phyloP scores from a whole-genome alignment of 352 stramenopile species.

The Elongisporangium prolatum region DNA sequence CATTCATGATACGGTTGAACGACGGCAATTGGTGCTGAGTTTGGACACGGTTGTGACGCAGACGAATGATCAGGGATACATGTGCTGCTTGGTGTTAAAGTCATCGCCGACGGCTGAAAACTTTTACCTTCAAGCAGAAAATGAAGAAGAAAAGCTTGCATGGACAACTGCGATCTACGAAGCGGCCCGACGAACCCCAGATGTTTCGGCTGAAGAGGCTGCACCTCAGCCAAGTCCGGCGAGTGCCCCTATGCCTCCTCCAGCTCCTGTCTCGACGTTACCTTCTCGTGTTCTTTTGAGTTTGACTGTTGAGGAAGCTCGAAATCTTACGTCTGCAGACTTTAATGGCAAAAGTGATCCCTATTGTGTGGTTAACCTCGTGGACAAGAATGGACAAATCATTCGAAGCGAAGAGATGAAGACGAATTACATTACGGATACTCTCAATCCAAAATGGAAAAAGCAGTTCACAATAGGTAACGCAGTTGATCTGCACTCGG shows the following conservation, averaged over 20 bases:
- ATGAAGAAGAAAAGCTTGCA: constrained; percentile 53
- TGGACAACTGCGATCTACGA: constrained; percentile 60
- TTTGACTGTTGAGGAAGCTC: constrained; percentile 46
- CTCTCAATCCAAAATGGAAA: constrained; percentile 56
- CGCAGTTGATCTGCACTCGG: constrained; percentile 40
- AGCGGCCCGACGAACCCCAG: constrained; percentile 32
- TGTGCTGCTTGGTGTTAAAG: constrained; percentile 52
- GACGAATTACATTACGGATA: constrained; percentile 46
- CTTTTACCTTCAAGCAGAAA: constrained; percentile 64
- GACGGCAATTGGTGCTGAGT: constrained; percentile 38
- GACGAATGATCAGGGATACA: constrained; percentile 67
- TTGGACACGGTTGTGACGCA: constrained; percentile 48
- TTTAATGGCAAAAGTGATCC: constrained; percentile 67
- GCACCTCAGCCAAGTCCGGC: constrained; percentile 4
- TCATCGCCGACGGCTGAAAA: constrained; percentile 25
- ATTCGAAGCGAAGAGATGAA: constrained; percentile 51
- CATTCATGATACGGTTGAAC: constrained; percentile 22
- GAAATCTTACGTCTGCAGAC: constrained; percentile 46
- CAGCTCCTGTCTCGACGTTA: constrained; percentile 6
- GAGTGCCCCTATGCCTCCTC: constrained; percentile 4
- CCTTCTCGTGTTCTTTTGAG: constrained; percentile 39
- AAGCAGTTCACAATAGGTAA: constrained; percentile 36
- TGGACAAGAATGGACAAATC: constrained; percentile 51
- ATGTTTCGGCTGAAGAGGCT: constrained; percentile 14
- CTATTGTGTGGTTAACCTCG: constrained; percentile 58